Percentiles rank a stretch among this genome's conserved stretches.
Conservation (phyloP, 345 rosid genomes). For the Euclidium syriacum region DNA sequence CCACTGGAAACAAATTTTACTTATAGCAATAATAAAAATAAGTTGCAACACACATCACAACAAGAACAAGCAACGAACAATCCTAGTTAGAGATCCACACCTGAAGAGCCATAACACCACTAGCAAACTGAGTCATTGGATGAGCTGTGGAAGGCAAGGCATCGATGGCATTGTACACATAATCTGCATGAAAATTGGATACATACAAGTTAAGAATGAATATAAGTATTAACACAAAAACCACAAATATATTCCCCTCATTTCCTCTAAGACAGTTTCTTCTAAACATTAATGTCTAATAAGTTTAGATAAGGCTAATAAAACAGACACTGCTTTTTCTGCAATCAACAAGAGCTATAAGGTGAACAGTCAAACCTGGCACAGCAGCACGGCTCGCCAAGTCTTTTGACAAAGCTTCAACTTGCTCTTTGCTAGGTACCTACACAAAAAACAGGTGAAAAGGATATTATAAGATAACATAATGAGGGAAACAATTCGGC, state of each 20-base stretch:
- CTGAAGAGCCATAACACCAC: constrained; percentile 99
- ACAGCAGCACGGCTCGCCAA: constrained; percentile 73
- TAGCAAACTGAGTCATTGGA: constrained; percentile 95
- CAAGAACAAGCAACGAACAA: background rate
- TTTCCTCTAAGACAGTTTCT: background rate
- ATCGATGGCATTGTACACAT: constrained; percentile 85
- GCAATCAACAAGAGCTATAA: constrained; percentile 1
- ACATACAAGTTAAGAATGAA: background rate
- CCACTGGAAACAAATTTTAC: background rate
- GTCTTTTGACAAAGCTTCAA: constrained; percentile 75
- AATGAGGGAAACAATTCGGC: background rate
- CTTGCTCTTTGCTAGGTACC: constrained; percentile 89
- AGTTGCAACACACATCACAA: background rate
- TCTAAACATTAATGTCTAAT: background rate
- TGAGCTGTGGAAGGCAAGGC: constrained; percentile 86
- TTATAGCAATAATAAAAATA: background rate
- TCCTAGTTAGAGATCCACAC: constrained; percentile 32
- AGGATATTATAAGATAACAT: background rate
- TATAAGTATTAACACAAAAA: background rate
- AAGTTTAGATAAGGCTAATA: constrained; percentile 1
- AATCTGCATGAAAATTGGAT: constrained; percentile 45
- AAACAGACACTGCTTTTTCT: background rate
- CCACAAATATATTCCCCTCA: background rate
- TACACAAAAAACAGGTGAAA: constrained; percentile 13
- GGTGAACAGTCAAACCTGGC: constrained; percentile 55